Evolutionary conservation across 495 filamentous ascomycete species (phyloP).

Genomic region (Trichoderma erinaceum): DNA sequence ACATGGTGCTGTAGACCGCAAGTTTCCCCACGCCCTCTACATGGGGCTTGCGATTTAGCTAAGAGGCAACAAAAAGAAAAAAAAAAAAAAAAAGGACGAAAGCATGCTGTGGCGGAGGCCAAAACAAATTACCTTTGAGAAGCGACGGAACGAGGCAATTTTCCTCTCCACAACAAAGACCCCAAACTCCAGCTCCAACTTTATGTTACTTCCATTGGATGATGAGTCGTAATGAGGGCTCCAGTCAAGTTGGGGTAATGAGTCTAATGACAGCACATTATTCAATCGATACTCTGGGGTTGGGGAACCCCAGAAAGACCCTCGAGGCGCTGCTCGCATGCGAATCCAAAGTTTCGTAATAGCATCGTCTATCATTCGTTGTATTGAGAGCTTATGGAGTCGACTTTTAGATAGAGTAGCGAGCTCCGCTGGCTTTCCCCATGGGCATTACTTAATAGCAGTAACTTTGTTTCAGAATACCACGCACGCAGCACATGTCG

Average conservation of each 20-base stretch:
- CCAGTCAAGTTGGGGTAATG: background rate
- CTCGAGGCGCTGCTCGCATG: background rate
- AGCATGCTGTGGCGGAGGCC: too few relatives aligned
- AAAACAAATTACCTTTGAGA: background rate
- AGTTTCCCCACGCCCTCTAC: too few relatives aligned
- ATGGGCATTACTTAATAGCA: too few relatives aligned
- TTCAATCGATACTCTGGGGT: background rate
- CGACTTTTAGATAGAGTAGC: background rate
- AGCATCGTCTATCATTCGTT: background rate
- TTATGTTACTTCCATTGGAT: background rate
- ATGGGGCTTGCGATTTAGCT: background rate
- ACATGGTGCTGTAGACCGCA: background rate
- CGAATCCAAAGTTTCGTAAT: background rate
- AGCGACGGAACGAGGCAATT: background rate
- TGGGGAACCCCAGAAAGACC: slow-evolving; percentile 1
- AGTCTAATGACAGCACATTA: background rate
- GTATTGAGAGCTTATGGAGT: background rate
- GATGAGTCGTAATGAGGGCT: background rate
- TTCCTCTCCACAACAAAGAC: background rate
- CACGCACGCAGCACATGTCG: too few relatives aligned
- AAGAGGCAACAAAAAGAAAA: background rate
- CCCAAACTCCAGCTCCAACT: background rate
- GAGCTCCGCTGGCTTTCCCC: too few relatives aligned
- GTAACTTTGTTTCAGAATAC: too few relatives aligned
- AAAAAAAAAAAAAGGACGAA: background rate